Conservation (phyloP, 441 rosid species). For the Gossypium schwendimanii region DNA sequence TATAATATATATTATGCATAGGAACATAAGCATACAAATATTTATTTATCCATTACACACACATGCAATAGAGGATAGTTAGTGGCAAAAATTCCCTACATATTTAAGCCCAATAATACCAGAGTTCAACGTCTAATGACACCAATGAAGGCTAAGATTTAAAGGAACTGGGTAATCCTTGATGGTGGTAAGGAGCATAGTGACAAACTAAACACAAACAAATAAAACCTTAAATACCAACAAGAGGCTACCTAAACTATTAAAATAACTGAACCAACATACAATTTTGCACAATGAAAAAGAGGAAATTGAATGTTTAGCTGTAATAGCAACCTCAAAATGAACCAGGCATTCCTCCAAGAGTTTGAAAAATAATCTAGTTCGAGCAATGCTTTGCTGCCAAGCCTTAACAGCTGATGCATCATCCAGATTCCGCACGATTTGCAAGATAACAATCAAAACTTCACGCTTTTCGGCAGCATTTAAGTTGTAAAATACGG, state of each 20-base stretch:
- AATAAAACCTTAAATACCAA: conserved; percentile 7
- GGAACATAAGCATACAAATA: not conserved
- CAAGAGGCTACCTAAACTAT: conserved; percentile 5
- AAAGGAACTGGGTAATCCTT: not conserved
- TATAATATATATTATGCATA: not conserved
- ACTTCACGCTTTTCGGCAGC: conserved; percentile 97
- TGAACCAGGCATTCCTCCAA: conserved; percentile 94
- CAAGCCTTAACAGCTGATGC: conserved; percentile 86
- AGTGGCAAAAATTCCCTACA: not conserved
- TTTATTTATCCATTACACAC: not conserved
- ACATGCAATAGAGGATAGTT: not conserved
- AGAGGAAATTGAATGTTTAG: conserved; percentile 17
- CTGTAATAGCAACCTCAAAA: conserved; percentile 66
- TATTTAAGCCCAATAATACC: not conserved
- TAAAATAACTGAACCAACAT: not conserved
- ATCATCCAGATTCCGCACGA: conserved; percentile 94
- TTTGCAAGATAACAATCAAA: conserved; percentile 81
- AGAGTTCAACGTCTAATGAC: not conserved
- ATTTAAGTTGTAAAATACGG: conserved; percentile 94
- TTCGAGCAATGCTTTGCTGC: conserved; percentile 99
- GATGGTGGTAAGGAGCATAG: not conserved
- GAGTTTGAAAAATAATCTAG: conserved; percentile 92
- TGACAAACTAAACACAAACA: not conserved
- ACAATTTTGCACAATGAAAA: conserved; percentile 8
- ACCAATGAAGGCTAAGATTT: not conserved